A percentile compares a stretch with the other conserved stretches of the same genome.
Conservation (phyloP, 2,329 filamentous ascomycete species). For the Microdochium trichocladiopsis region DNA sequence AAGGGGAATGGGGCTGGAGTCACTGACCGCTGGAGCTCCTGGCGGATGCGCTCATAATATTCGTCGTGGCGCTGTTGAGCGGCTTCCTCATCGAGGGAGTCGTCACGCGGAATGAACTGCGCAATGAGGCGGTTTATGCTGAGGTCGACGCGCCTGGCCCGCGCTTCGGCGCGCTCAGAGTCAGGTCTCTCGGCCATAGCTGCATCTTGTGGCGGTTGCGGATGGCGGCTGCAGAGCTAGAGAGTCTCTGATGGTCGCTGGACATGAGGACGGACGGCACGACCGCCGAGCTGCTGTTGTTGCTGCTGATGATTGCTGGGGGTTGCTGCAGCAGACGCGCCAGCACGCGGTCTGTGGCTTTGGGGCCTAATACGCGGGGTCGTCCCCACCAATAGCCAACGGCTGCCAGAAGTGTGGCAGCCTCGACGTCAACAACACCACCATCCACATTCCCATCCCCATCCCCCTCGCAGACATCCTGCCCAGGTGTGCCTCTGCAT, state of each 20-base stretch:
- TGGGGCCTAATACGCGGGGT: too few species aligned
- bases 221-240: too few species aligned
- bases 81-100: constrained; percentile 58
- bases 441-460: too few species aligned
- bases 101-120: constrained; percentile 61
- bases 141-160: constrained; percentile 62
- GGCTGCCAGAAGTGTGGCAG: too few species aligned
- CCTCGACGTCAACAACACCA: too few species aligned
- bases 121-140: constrained; percentile 74
- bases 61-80: constrained; percentile 64
- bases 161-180: constrained; percentile 48
- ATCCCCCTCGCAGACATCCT: too few species aligned
- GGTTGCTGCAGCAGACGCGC: too few species aligned
- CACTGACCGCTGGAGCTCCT: constrained; percentile 43
- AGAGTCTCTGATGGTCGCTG: not conserved
- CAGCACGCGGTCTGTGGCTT: too few species aligned
- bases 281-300: not conserved
- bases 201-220: constrained; percentile 18
- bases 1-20: too few species aligned
- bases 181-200: constrained; percentile 26
- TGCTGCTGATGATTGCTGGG: not conserved
- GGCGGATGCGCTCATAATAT: constrained; percentile 43
- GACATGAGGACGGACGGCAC: too few species aligned
- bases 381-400: too few species aligned
- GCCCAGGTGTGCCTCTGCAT: too few species aligned